Evolutionary conservation across 2,329 filamentous ascomycete species (phyloP), one percentile per base, ranked within the genome.

Genomic region (Fusarium sp.): DNA sequence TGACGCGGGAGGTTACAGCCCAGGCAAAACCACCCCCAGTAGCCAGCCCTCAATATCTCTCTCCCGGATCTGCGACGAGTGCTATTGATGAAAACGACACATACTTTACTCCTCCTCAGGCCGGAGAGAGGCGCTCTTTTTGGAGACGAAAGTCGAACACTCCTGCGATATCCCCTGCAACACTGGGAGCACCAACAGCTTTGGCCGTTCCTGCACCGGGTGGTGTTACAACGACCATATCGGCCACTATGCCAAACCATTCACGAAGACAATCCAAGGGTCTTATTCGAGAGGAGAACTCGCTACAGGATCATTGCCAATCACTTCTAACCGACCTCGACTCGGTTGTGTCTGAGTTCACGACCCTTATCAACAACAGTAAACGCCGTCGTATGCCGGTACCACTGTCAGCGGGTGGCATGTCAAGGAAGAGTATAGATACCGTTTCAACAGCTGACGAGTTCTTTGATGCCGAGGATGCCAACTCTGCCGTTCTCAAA

Each of bases 381-480:
- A 97, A 96, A 78, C 88, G 92, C 39, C 87, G 94, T 50, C 89
- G 94, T 43, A 81, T 88, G 56, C 85, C 86, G 7, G 78, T 81
- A 14, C 84, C 90, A 7, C 73, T 80, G 21, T 84, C 89, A 9
- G 79, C 85, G 6, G 82, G 77, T 31, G 79, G 70, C 44, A 78
- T 70, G 51, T 81, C 83, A 10, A 82, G 86, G 38, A 84, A 87
- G 74, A 97, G 94, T 75, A 88, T 97, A 55, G 94, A 97, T 66
- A 97, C 94, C 0, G 86, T 90, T 6, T 87, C 87, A 22, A 91
- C 92, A 3, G 88, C 88, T 3, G 93, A 97, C 58, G 95, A 98
- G 77, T 99, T 98, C 80, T 99, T 98, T 73, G 96, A 99, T 77
- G 96, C 96, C 2, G 90, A 92, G 74, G 87, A 88, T 71, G 83